These are phyloP conservation scores for Tolypocladium amazonense DNA, from an alignment of 2,329 filamentous ascomycete genomes.

Conservation along the genomic window DNA sequence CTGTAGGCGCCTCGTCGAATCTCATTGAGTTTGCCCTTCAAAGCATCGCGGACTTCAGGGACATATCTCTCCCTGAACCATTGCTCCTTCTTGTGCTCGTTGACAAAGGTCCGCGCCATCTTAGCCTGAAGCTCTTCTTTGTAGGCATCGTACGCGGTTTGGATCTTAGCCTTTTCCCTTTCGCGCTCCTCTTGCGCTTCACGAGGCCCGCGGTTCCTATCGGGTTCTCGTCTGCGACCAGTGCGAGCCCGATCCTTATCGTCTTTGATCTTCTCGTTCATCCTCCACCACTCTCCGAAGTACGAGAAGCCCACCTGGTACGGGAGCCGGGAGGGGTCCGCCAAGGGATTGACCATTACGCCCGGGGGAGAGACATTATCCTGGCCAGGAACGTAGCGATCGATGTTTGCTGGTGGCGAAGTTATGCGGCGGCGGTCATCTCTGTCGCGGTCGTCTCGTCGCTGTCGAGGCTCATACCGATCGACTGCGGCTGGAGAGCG, in stretches of 20 bases:
- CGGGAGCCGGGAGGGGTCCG: slow-evolving; percentile 60
- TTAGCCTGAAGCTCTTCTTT: slow-evolving; percentile 60
- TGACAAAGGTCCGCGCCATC: slow-evolving; percentile 84
- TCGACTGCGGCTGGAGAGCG: slow-evolving; percentile 64
- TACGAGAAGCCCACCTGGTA: slow-evolving; percentile 81
- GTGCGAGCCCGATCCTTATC: slow-evolving; percentile 63
- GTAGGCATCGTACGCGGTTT: slow-evolving; percentile 56
- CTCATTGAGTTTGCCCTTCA: slow-evolving; percentile 67
- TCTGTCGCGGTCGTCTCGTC: slow-evolving; percentile 56
- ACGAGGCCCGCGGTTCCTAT: slow-evolving; percentile 50
- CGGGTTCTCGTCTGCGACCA: slow-evolving; percentile 57
- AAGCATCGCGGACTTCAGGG: slow-evolving; percentile 64
- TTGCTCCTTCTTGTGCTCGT: slow-evolving; percentile 87
- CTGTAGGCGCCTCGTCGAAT: slow-evolving; percentile 69
- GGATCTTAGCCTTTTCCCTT: slow-evolving; percentile 69
- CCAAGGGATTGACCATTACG: slow-evolving; percentile 51
- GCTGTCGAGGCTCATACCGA: slow-evolving; percentile 61
- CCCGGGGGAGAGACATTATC: slow-evolving; percentile 37
- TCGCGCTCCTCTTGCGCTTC: slow-evolving; percentile 65
- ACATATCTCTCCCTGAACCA: slow-evolving; percentile 98
- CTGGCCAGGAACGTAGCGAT: slow-evolving; percentile 74
- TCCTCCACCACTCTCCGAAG: slow-evolving; percentile 79
- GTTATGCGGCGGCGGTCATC: slow-evolving; percentile 54
- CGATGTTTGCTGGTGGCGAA: slow-evolving; percentile 61
- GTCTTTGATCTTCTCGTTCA: slow-evolving; percentile 73